A percentile compares a stretch with the other conserved stretches of the same genome.
phyloP scores from a whole-genome alignment of 2,329 filamentous ascomycete species.

The Laburnicola sp. region DNA sequence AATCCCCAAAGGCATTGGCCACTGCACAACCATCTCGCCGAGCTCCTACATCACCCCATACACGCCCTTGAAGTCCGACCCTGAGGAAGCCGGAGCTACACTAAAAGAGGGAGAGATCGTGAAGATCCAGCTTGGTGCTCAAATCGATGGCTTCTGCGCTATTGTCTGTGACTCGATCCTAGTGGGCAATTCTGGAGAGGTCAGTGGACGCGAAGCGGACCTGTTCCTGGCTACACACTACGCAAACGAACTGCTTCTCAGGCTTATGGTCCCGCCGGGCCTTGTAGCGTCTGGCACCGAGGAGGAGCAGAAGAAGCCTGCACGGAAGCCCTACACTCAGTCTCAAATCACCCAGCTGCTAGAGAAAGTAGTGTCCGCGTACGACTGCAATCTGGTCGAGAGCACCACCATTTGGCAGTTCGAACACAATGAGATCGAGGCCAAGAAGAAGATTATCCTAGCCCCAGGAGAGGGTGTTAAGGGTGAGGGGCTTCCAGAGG shows the following conservation, averaged over 20 bases:
- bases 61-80: conserved; percentile 85
- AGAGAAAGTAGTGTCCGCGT: conserved; percentile 88
- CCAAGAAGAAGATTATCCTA: conserved; percentile 96
- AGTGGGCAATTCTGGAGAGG: conserved; percentile 65
- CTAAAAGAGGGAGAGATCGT: conserved; percentile 84
- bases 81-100: conserved; percentile 76
- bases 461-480: conserved; percentile 82
- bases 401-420: conserved; percentile 98
- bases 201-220: conserved; percentile 80
- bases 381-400: conserved; percentile 91
- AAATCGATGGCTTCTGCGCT: conserved; percentile 95
- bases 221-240: conserved; percentile 90
- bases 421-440: conserved; percentile 96
- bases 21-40: conserved; percentile 94
- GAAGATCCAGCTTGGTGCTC: conserved; percentile 98
- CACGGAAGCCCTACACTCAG: conserved; percentile 82
- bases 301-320: conserved; percentile 90
- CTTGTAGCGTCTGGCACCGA: conserved; percentile 80
- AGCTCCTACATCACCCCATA: conserved; percentile 94
- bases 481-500: conserved; percentile 84
- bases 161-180: conserved; percentile 94
- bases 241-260: conserved; percentile 90
- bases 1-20: conserved; percentile 87
- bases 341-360: conserved; percentile 82
- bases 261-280: conserved; percentile 89